phyloP scores from a whole-genome alignment of 306 rosid genomes.

The Cucumis hystrix region DNA sequence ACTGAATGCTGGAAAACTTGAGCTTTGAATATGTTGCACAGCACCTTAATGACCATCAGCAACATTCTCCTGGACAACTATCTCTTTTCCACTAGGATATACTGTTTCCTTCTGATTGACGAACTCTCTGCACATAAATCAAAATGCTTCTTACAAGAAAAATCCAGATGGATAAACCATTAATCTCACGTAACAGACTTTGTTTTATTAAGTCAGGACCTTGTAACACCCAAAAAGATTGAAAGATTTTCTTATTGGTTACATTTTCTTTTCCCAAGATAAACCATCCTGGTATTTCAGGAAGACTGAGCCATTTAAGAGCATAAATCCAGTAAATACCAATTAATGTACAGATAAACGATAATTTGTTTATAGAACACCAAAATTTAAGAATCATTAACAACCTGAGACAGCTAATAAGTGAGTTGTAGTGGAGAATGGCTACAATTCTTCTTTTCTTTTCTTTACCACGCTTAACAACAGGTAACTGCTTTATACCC shows the following conservation, averaged over 20 bases:
- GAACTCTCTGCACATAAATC: slow-evolving; percentile 51
- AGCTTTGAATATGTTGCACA: background rate
- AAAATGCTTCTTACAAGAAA: background rate
- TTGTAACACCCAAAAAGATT: background rate
- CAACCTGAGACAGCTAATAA: slow-evolving; percentile 73
- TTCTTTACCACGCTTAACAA: slow-evolving; percentile 59
- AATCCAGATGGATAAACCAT: slow-evolving; percentile 1
- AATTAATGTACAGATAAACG: background rate
- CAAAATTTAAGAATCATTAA: slow-evolving; percentile 6
- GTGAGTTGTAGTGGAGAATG: slow-evolving; percentile 63
- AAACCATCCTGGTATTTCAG: background rate
- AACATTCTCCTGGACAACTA: slow-evolving; percentile 19
- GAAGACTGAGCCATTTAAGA: background rate
- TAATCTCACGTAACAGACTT: background rate
- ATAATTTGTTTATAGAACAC: background rate
- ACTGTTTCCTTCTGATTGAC: slow-evolving; percentile 30
- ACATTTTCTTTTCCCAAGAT: background rate
- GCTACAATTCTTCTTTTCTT: slow-evolving; percentile 62
- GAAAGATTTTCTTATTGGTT: background rate
- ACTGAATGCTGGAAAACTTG: slow-evolving; percentile 2
- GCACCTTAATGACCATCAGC: slow-evolving; percentile 34
- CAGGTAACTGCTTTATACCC: slow-evolving; percentile 84
- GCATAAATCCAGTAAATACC: background rate
- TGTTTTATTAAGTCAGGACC: background rate
- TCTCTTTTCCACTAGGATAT: slow-evolving; percentile 35